Conservation (phyloP, 192 early-diverging fungal genomes). For the Gaertneriomyces sp. region DNA sequence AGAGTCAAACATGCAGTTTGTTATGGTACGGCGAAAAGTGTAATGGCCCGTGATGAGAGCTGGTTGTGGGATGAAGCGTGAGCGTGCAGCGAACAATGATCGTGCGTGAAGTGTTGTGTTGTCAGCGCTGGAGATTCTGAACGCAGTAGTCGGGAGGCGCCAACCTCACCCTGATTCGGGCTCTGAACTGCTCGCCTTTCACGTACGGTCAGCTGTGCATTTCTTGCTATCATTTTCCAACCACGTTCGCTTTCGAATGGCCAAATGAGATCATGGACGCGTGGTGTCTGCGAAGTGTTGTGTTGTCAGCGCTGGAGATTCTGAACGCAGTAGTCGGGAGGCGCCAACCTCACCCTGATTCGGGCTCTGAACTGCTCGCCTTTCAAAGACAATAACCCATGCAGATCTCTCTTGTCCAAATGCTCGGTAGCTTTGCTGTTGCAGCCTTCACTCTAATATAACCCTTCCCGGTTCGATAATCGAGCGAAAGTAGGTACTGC, state of each 20-base stretch:
- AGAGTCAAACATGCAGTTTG: too few relatives aligned
- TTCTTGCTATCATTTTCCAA: too few relatives aligned
- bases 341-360: slow-evolving; percentile 5
- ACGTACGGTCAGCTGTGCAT: too few relatives aligned
- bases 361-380: slow-evolving; percentile 1
- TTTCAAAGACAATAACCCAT: not conserved
- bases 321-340: slow-evolving; percentile 2
- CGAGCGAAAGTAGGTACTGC: not conserved
- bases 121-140: not conserved
- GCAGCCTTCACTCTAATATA: not conserved
- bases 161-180: not conserved
- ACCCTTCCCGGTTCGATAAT: not conserved
- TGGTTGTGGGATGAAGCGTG: too few relatives aligned
- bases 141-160: slow-evolving; percentile 2
- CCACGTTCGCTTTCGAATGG: too few relatives aligned
- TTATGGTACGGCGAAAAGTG: too few relatives aligned
- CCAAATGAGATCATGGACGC: not conserved
- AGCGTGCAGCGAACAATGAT: not conserved
- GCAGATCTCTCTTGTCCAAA: too few relatives aligned
- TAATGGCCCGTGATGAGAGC: too few relatives aligned
- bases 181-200: slow-evolving; percentile 7
- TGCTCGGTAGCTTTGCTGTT: too few relatives aligned
- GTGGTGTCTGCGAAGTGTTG: slow-evolving; percentile 5
- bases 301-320: not conserved
- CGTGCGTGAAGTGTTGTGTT: slow-evolving; percentile 4